Evolutionary conservation across 2,329 filamentous ascomycete species (phyloP).

Genomic region (Periconia sp.): DNA sequence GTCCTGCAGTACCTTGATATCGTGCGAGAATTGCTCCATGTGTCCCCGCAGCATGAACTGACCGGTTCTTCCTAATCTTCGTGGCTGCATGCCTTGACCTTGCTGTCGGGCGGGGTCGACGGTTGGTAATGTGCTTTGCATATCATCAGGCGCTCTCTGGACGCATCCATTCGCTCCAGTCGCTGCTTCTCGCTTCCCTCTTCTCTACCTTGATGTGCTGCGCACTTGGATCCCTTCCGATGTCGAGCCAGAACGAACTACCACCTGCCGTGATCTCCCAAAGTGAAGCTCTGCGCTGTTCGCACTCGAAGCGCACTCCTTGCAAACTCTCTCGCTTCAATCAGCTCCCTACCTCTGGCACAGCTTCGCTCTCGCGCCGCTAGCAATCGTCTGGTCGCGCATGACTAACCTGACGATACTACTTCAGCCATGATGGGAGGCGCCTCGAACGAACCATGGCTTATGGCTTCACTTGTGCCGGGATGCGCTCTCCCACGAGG

Average conservation of each 20-base stretch:
- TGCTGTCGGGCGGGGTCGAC: too few species aligned
- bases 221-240: conserved; percentile 8
- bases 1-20: conserved; percentile 1
- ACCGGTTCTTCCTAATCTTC: too few species aligned
- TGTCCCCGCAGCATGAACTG: conserved; percentile 1
- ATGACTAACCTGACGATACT: conserved; percentile 10
- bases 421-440: conserved; percentile 5
- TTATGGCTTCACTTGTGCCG: conserved; percentile 13
- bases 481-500: conserved; percentile 23
- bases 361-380: conserved; percentile 2
- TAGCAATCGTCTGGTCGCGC: conserved; percentile 5
- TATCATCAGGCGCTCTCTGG: background rate
- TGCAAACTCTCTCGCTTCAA: conserved; percentile 9
- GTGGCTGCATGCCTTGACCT: too few species aligned
- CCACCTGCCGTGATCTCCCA: conserved; percentile 34
- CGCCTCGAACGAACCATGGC: conserved; percentile 10
- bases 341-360: background rate
- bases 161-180: background rate
- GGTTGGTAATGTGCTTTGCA: too few species aligned
- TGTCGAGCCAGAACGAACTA: conserved; percentile 19
- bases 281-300: conserved; percentile 25
- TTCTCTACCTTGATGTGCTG: background rate
- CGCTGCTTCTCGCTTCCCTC: too few species aligned
- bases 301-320: conserved; percentile 17
- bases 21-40: conserved; percentile 10